These are phyloP conservation scores for Aspergillus glaucus DNA, from an alignment of 2,329 filamentous ascomycete species.

Conservation along the genomic window DNA sequence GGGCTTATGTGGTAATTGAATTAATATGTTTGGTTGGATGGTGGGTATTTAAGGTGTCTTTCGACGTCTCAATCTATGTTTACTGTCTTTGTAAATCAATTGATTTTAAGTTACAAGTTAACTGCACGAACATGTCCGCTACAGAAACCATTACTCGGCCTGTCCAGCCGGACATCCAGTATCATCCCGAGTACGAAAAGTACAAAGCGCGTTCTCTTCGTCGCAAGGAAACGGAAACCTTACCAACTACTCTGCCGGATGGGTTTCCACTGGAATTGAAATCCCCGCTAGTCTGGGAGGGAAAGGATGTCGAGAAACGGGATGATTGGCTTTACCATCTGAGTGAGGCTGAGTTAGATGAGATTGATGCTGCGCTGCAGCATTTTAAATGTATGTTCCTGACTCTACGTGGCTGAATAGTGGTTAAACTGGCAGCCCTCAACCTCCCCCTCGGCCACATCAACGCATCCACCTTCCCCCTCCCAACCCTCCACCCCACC, in stretches of 20 bases:
- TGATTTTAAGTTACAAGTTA: too few species aligned
- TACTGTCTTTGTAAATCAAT: too few species aligned
- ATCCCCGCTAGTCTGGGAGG: slow-evolving; percentile 45
- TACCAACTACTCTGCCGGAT: slow-evolving; percentile 25
- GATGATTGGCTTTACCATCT: slow-evolving; percentile 40
- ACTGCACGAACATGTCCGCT: neutral
- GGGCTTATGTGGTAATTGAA: too few species aligned
- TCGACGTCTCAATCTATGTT: too few species aligned
- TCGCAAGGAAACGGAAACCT: slow-evolving; percentile 12
- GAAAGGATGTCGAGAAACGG: slow-evolving; percentile 28
- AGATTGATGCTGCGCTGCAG: slow-evolving; percentile 38
- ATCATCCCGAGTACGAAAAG: slow-evolving; percentile 16
- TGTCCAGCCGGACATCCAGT: slow-evolving; percentile 17
- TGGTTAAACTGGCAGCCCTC: slow-evolving; percentile 14
- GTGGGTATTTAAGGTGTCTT: too few species aligned
- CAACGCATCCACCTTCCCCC: slow-evolving; percentile 38
- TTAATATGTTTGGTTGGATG: too few species aligned
- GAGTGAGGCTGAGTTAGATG: slow-evolving; percentile 32
- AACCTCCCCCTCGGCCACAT: slow-evolving; percentile 28
- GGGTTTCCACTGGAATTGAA: slow-evolving; percentile 38
- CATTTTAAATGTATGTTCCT: slow-evolving; percentile 34
- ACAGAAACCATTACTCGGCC: neutral
- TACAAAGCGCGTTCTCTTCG: slow-evolving; percentile 13
- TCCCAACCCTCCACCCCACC: slow-evolving; percentile 28
- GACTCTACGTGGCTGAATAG: too few species aligned